A percentile compares a stretch with the other conserved stretches of the same genome.
These are phyloP conservation scores for Mycothermus thermophilus DNA, from an alignment of 495 filamentous ascomycete species.

Conservation along the genomic window DNA sequence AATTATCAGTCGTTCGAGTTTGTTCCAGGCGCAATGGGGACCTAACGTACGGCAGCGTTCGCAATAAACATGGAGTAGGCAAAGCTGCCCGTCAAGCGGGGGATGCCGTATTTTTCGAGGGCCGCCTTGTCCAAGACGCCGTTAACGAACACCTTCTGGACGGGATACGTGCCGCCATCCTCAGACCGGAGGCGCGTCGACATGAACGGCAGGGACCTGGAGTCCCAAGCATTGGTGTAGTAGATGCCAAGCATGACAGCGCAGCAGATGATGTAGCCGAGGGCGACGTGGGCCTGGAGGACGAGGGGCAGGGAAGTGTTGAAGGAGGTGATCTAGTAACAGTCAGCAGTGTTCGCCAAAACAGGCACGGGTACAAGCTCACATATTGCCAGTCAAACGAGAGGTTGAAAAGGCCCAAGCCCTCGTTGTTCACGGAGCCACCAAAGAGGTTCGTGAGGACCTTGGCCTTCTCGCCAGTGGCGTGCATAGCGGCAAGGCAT, in stretches of 20 bases:
- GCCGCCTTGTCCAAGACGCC: conserved; percentile 24
- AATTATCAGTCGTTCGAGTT: too few relatives aligned
- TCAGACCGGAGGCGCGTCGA: conserved; percentile 35
- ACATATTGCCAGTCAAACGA: conserved; percentile 48
- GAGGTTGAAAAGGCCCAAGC: conserved; percentile 34
- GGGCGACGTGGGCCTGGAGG: conserved; percentile 6
- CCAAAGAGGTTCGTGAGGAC: conserved; percentile 49
- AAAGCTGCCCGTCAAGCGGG: conserved; percentile 32
- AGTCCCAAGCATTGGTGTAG: conserved; percentile 39
- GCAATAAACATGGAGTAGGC: conserved; percentile 27
- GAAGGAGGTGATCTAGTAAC: conserved; percentile 23
- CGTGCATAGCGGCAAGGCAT: conserved; percentile 34
- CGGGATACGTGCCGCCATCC: conserved; percentile 31
- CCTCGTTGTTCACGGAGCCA: conserved; percentile 38
- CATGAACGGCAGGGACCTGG: conserved; percentile 31
- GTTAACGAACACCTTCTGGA: conserved; percentile 20
- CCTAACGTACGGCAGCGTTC: conserved; percentile 29
- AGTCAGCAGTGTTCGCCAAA: conserved; percentile 20
- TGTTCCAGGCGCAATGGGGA: too few relatives aligned
- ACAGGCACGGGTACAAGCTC: conserved; percentile 7
- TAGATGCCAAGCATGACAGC: conserved; percentile 27
- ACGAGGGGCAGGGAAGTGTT: conserved; percentile 13
- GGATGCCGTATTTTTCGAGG: conserved; percentile 24
- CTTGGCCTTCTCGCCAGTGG: conserved; percentile 23
- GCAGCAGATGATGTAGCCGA: conserved; percentile 33